phyloP scores from a whole-genome alignment of 768 basidiomycete species.

The Boletus sp. region DNA sequence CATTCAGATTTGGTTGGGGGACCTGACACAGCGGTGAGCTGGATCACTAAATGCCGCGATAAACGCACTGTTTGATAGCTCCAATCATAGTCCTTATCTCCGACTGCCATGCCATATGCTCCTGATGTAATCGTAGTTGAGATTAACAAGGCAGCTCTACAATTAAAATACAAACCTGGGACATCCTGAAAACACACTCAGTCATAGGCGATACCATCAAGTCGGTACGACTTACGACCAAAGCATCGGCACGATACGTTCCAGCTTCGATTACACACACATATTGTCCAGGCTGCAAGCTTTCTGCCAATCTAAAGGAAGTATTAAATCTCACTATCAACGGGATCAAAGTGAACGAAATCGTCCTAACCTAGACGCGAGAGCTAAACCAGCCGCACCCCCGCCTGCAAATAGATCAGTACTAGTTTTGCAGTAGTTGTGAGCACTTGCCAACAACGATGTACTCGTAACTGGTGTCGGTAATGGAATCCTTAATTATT shows the following conservation, averaged over 20 bases:
- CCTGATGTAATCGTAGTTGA: neutral
- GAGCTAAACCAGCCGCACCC: constrained; percentile 16
- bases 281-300: constrained; percentile 10
- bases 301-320: constrained; percentile 11
- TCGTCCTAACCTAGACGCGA: constrained; percentile 11
- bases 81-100: constrained; percentile 17
- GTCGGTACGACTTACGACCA: constrained; percentile 9
- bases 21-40: constrained; percentile 5
- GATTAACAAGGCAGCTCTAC: no score
- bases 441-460: constrained; percentile 10
- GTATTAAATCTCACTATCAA: neutral
- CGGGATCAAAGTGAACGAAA: neutral
- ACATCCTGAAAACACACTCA: constrained; percentile 7
- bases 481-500: neutral
- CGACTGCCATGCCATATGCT: neutral
- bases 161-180: constrained; percentile 12
- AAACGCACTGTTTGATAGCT: constrained; percentile 14
- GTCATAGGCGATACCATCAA: neutral
- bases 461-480: constrained; percentile 5
- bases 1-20: constrained; percentile 11
- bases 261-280: constrained; percentile 22
- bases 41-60: neutral
- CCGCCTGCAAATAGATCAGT: constrained; percentile 8
- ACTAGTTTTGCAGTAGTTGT: neutral
- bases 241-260: constrained; percentile 4